phyloP scores from a whole-genome alignment of 805 yeast species.

The Grigorovia yakushimaensis region DNA sequence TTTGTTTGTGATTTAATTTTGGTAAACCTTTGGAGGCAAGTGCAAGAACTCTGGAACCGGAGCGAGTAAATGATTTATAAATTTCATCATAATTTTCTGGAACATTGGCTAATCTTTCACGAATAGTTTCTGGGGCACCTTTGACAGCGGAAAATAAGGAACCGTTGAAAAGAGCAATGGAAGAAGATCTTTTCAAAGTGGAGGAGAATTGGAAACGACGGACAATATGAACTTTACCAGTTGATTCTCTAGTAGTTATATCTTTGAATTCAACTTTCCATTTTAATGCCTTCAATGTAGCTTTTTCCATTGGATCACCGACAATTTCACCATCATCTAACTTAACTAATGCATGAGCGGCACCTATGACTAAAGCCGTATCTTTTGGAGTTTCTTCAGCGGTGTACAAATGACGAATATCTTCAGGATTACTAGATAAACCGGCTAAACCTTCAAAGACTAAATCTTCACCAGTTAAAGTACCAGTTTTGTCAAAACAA shows the following conservation, averaged over 20 bases:
- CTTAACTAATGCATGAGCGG: constrained; percentile 92
- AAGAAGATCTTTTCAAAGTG: constrained; percentile 88
- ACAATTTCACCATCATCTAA: constrained; percentile 95
- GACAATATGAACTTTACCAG: constrained; percentile 52
- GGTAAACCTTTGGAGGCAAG: constrained; percentile 73
- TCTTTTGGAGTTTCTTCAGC: constrained; percentile 57
- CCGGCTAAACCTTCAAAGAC: constrained; percentile 96
- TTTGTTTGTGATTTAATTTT: constrained; percentile 37
- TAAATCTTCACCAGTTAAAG: constrained; percentile 92
- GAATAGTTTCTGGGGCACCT: constrained; percentile 97
- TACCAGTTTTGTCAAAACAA: constrained; percentile 97
- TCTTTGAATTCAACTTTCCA: constrained; percentile 81
- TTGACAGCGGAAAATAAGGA: constrained; percentile 73
- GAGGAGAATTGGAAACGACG: constrained; percentile 97
- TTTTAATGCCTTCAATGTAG: constrained; percentile 76
- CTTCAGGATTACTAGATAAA: constrained; percentile 35
- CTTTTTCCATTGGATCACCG: constrained; percentile 99
- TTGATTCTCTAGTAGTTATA: constrained; percentile 40
- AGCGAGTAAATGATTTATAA: constrained; percentile 82
- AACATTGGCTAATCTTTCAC: constrained; percentile 56
- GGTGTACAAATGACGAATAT: constrained; percentile 43
- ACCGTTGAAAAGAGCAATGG: constrained; percentile 54
- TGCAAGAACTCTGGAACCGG: constrained; percentile 96
- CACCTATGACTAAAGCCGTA: constrained; percentile 69
- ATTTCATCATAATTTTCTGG: constrained; percentile 78